Percentiles rank a stretch among this genome's conserved stretches.
phyloP scores from a whole-genome alignment of 768 basidiomycete species.

The Lyophyllum shimeji region DNA sequence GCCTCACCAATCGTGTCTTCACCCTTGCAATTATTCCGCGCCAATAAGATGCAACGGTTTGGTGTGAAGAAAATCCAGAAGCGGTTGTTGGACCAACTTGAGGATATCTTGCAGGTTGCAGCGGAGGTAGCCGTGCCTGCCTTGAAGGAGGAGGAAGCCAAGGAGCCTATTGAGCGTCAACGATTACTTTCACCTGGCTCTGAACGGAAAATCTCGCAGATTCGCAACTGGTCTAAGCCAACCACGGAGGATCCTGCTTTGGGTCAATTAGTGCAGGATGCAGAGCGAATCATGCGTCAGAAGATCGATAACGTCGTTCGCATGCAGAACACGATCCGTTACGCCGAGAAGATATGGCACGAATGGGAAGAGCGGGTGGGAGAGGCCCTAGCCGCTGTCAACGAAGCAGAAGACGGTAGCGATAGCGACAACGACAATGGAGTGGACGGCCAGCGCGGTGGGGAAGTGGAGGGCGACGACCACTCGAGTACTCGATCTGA shows the following conservation, averaged over 20 bases:
- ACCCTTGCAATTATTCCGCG: conserved; percentile 75
- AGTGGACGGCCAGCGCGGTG: conserved; percentile 27
- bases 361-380: conserved; percentile 95
- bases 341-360: conserved; percentile 94
- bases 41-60: conserved; percentile 74
- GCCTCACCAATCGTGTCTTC: conserved; percentile 70
- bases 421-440: conserved; percentile 44
- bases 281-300: conserved; percentile 85
- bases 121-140: conserved; percentile 84
- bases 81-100: conserved; percentile 79
- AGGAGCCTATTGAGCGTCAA: conserved; percentile 91
- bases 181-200: conserved; percentile 86
- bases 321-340: conserved; percentile 95
- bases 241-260: conserved; percentile 84
- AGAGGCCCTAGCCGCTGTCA: conserved; percentile 55
- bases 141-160: conserved; percentile 87
- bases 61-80: conserved; percentile 82
- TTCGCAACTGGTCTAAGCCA: conserved; percentile 87
- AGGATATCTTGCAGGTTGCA: conserved; percentile 80
- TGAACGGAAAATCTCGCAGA: conserved; percentile 80
- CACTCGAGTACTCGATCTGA: conserved; percentile 65
- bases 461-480: conserved; percentile 41
- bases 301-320: conserved; percentile 95
- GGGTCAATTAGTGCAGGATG: conserved; percentile 79
- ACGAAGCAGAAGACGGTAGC: conserved; percentile 53